Evolutionary conservation across 1,284 basidiomycete species (phyloP), one percentile per base, ranked within the genome.

Genomic region (Apiotrichum montevideense): DNA sequence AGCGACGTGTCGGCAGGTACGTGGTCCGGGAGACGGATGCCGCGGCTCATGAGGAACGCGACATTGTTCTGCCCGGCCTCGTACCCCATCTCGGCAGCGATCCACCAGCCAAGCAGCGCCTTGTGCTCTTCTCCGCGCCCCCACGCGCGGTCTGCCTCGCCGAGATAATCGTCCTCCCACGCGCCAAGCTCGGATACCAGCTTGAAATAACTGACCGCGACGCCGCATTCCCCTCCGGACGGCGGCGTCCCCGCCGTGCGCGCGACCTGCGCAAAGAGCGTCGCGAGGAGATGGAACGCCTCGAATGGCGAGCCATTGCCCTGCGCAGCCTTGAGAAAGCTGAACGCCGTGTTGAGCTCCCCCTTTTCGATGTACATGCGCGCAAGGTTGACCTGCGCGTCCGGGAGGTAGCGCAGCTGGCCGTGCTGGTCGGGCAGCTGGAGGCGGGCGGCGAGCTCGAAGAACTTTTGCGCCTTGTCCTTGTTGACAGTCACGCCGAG

Each of bases 11-110:
- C 64, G 29, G 56, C 45, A 3, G 56, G 54, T 14, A 58, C 45
- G n/a, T 46, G n/a, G 41, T 32, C 35, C 34, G 15, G 29, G 21
- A 48, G 33, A 8, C 13, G 39, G 8, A 47, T 37, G 1, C 54
- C 58, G 80, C 93, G 88, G 70, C 97, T 93, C 48, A 98, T 79
- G 56, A 95, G 82, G 72, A 86, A 96, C 0, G 94, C 96, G 9
- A 99, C 79, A 68, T 98, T 98, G 73, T 94, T 98, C 79, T 98
- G 94, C 2, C 91, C 95, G 40, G 87, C 82, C 75, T 98, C 95
- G 52, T 84, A 87, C 0, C 96, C 96, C 63, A 89, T 80, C 78
- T 98, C 96, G 4, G 91, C 91, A 39, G 92, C 87, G 53, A 96
- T 83, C 87, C 89, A 93, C 89, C 93, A 97, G 49, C 87, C 85